These are phyloP conservation scores for Penicillium sp. DNA, from an alignment of 2,329 filamentous ascomycete species.

Conservation along the genomic window DNA sequence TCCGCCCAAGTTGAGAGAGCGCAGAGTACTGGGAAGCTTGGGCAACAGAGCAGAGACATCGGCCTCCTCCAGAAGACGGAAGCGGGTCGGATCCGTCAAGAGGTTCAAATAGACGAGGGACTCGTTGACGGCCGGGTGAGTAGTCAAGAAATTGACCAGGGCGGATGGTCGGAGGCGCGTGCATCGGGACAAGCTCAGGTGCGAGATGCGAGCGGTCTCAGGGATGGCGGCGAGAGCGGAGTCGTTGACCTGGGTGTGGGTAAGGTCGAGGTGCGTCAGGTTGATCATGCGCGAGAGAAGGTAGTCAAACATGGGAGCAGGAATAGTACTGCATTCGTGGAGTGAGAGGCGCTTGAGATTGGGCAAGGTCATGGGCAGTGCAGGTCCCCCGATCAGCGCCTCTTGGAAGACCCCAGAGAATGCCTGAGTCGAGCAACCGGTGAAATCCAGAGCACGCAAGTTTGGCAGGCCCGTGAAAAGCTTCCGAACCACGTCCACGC, in stretches of 20 bases:
- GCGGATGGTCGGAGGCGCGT: conserved; percentile 62
- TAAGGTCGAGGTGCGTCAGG: conserved; percentile 75
- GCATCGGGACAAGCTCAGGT: conserved; percentile 75
- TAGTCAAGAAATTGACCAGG: conserved; percentile 66
- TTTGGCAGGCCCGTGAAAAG: conserved; percentile 63
- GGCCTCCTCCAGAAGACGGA: conserved; percentile 64
- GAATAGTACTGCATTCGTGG: conserved; percentile 72
- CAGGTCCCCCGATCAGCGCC: conserved; percentile 46
- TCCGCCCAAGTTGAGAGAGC: conserved; percentile 72
- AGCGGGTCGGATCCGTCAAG: conserved; percentile 66
- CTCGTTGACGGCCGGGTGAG: conserved; percentile 64
- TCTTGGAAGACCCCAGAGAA: conserved; percentile 65
- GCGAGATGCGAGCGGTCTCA: conserved; percentile 66
- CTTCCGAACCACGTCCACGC: conserved; percentile 64
- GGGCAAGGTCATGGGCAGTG: conserved; percentile 52
- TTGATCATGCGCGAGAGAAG: conserved; percentile 66
- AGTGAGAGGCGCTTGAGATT: conserved; percentile 66
- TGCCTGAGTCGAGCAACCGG: conserved; percentile 64
- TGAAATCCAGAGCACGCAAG: conserved; percentile 69
- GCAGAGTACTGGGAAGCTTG: conserved; percentile 61
- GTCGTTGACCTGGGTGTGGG: conserved; percentile 72
- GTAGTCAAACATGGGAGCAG: conserved; percentile 62
- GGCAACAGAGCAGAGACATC: conserved; percentile 65
- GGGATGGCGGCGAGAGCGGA: conserved; percentile 67
- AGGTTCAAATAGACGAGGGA: conserved; percentile 69